Evolutionary conservation across 805 yeast genomes (phyloP), one percentile per base, ranked within the genome.

Genomic region (Candida parachauliodes): DNA sequence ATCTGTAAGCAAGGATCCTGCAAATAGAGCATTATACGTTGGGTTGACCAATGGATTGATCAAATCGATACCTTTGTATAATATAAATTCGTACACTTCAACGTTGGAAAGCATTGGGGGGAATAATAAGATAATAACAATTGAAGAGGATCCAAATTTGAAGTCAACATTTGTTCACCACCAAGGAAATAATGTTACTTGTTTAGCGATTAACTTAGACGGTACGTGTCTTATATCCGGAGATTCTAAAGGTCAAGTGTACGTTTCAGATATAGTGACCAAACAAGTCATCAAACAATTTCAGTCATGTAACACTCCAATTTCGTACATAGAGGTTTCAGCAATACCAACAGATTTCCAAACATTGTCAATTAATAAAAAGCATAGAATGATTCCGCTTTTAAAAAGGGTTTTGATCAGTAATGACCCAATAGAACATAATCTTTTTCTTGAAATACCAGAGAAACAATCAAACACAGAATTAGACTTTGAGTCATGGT

Each of bases 211-310:
- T 2, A 78, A 88, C 5, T 62, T 83, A 51, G 97, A 89, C 54
- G 95, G 91, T 4, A 77, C 89, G 12, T 57, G 65, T 25, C 50
- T 89, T 5, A 63, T 83, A 2, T 76, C 88, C 5, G 97, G 96
- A 24, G 94, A 86, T 53, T 57, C 71, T 0, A 51, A 48, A n/a
- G 97, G 97, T 1, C 68, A 74, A 20, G 76, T 86, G 2, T 73
- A 74, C 28, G 69, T 81, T 1, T 73, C 81, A 48, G 97, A 91
- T 57, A 67, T 81, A 5, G 74, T 70, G 11, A 79, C 91, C 1
- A 80, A 76, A 51, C 93, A 84, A 57, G 77, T 79, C 12, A 64
- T 77, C 19, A 79, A 76, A 51, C 71, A 76, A n/a, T 63, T 80
- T 44, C 73, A 60, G 12, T 62, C 66, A 16, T 60, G 68, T 35